Conservation (phyloP, 805 yeast species). For the Ogataea populi-albae region DNA sequence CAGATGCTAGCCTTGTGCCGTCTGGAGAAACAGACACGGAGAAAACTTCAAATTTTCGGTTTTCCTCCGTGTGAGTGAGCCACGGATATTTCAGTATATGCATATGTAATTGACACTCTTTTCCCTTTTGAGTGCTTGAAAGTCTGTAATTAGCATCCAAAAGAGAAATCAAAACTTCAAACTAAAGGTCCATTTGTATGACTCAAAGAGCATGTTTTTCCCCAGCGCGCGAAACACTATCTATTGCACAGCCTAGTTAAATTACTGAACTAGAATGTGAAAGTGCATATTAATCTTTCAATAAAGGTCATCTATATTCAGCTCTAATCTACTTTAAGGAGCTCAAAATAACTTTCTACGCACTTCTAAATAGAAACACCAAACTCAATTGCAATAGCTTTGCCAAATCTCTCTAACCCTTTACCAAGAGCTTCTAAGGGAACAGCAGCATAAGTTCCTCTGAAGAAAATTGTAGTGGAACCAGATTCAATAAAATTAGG, state of each 20-base stretch:
- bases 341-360: too few species aligned
- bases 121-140: too few species aligned
- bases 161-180: too few species aligned
- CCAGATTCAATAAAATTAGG: constrained; percentile 46
- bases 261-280: too few species aligned
- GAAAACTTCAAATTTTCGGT: constrained; percentile 78
- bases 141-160: too few species aligned
- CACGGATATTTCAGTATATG: constrained; percentile 67
- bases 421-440: constrained; percentile 57
- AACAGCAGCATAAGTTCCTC: constrained; percentile 89
- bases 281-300: too few species aligned
- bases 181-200: too few species aligned
- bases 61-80: constrained; percentile 75
- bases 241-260: too few species aligned
- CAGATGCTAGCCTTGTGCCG: constrained; percentile 85
- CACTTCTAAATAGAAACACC: constrained; percentile 29
- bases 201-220: too few species aligned
- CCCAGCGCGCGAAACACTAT: too few species aligned
- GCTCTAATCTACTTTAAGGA: too few species aligned
- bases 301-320: too few species aligned
- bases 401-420: constrained; percentile 69
- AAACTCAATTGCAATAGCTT: constrained; percentile 58
- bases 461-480: constrained; percentile 59
- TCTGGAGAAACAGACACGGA: constrained; percentile 78
- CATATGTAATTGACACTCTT: constrained; percentile 39